Evolutionary conservation across 139 green algal genomes (phyloP).

Genomic region (Tetradesmus obliquus): DNA sequence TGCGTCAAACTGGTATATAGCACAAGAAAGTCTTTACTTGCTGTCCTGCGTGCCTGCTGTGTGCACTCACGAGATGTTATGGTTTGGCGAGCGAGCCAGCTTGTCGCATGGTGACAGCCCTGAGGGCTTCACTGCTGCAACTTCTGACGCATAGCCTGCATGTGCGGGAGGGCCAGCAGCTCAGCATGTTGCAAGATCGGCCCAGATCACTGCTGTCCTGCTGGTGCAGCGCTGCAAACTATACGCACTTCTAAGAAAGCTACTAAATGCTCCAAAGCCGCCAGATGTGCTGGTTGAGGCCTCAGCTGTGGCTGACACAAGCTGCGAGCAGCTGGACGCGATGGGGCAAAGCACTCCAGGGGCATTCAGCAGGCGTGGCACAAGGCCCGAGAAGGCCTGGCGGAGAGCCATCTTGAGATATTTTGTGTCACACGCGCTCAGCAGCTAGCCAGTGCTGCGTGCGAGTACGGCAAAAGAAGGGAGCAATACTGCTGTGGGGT

Average conservation of each 20-base stretch:
- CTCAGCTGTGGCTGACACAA: background rate
- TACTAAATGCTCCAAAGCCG: background rate
- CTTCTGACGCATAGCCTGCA: constrained; percentile 45
- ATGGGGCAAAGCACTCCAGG: constrained; percentile 21
- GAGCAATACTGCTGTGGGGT: background rate
- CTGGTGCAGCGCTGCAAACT: background rate
- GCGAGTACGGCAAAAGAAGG: background rate
- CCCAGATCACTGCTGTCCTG: background rate
- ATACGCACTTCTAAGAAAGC: constrained; percentile 1
- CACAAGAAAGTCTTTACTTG: background rate
- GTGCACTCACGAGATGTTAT: constrained; percentile 62
- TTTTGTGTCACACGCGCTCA: background rate
- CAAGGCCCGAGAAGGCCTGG: constrained; percentile 12
- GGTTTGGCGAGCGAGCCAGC: constrained; percentile 56
- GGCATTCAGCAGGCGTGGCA: constrained; percentile 33
- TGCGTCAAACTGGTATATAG: background rate
- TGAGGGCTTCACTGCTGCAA: constrained; percentile 25
- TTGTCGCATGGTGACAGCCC: constrained; percentile 51
- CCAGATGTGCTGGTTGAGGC: constrained; percentile 21
- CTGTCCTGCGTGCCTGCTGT: background rate
- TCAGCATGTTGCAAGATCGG: background rate
- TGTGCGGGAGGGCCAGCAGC: background rate
- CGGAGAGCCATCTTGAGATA: constrained; percentile 46
- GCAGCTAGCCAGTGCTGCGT: background rate
- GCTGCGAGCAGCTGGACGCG: constrained; percentile 8